phyloP scores from a whole-genome alignment of 257 asterid genomes.

The Solanum microdontum region DNA sequence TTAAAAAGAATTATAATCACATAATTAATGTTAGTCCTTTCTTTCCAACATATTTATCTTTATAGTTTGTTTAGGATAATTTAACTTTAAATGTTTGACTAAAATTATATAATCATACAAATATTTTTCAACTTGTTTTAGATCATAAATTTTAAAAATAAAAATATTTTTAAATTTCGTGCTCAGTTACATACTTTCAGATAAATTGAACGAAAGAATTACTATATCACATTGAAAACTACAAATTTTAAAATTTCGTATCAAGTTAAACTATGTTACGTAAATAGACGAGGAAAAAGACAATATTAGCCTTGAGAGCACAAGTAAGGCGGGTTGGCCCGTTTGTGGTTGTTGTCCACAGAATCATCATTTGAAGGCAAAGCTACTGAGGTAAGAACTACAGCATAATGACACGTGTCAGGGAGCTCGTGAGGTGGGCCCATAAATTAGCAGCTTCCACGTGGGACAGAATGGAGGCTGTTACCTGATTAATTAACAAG shows the following conservation, averaged over 20 bases:
- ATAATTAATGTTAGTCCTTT: not conserved
- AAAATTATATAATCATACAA: too few relatives aligned
- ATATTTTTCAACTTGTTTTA: too few relatives aligned
- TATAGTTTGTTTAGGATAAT: not conserved
- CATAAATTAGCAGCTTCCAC: conserved; percentile 25
- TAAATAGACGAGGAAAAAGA: not conserved
- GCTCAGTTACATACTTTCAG: too few relatives aligned
- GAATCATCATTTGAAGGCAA: not conserved
- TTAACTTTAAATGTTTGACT: too few relatives aligned
- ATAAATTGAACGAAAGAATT: not conserved
- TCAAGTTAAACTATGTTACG: not conserved
- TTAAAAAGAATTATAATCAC: not conserved
- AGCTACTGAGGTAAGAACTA: not conserved
- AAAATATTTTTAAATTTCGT: too few relatives aligned
- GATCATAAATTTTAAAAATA: not conserved
- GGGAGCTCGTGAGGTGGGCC: conserved; percentile 33
- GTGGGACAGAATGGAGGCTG: conserved; percentile 31
- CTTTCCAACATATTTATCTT: not conserved
- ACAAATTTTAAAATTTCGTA: not conserved
- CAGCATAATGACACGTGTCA: conserved; percentile 27
- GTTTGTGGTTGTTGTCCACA: not conserved
- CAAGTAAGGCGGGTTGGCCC: not conserved
- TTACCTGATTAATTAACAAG: conserved; percentile 25
- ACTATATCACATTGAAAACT: not conserved
- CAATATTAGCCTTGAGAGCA: conserved; percentile 2